Conservation (phyloP, 2,329 filamentous ascomycete species). For the Alternaria ethzedia region DNA sequence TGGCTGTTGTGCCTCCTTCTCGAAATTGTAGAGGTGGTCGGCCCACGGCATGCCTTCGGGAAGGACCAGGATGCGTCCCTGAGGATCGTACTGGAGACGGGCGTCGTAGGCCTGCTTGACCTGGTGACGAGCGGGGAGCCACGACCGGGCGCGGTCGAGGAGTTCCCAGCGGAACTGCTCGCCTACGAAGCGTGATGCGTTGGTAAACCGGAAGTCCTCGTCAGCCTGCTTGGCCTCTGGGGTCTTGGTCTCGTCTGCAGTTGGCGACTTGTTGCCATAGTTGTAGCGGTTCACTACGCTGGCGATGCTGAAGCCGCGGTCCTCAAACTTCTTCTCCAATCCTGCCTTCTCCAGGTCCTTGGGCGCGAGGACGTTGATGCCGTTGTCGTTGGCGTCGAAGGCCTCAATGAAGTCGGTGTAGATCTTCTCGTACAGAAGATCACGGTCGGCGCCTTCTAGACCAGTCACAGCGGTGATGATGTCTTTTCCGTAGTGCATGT, state of each 20-base stretch:
- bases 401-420: slow-evolving; percentile 95
- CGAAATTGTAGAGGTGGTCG: slow-evolving; percentile 90
- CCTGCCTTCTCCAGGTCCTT: slow-evolving; percentile 71
- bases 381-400: slow-evolving; percentile 97
- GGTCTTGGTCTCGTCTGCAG: slow-evolving; percentile 31
- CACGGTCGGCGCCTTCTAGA: slow-evolving; percentile 69
- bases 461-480: slow-evolving; percentile 75
- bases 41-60: slow-evolving; percentile 87
- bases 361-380: slow-evolving; percentile 82
- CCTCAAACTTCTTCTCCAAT: slow-evolving; percentile 80
- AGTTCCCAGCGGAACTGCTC: slow-evolving; percentile 86
- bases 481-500: slow-evolving; percentile 89
- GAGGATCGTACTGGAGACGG: slow-evolving; percentile 70
- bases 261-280: slow-evolving; percentile 63
- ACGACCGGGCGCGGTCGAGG: slow-evolving; percentile 74
- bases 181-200: slow-evolving; percentile 83
- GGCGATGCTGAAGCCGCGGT: slow-evolving; percentile 82
- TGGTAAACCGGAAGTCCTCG: slow-evolving; percentile 81
- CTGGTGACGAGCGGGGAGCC: slow-evolving; percentile 85
- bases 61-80: slow-evolving; percentile 83
- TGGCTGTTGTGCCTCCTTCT: slow-evolving; percentile 61
- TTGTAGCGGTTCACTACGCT: slow-evolving; percentile 88
- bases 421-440: slow-evolving; percentile 82
- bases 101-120: slow-evolving; percentile 77
- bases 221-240: slow-evolving; percentile 64